Evolutionary conservation across 1,284 basidiomycete species (phyloP), one percentile per base, ranked within the genome.

Genomic region (Meripilus lineatus): DNA sequence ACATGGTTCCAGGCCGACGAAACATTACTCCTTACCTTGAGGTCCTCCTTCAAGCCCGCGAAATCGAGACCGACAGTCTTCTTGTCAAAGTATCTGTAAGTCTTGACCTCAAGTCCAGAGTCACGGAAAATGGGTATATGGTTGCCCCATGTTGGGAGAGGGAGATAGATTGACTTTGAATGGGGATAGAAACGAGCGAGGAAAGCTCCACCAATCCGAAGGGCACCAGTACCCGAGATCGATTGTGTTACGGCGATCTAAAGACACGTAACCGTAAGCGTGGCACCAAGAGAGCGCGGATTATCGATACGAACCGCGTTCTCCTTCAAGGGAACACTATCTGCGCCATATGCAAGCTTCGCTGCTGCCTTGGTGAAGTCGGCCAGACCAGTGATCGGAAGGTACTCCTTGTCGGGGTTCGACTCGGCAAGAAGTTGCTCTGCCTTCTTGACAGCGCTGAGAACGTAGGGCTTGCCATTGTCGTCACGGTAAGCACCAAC

Each of bases 141-240:
- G 72, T 99, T 99, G 33, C 95, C 95, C 96, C 96, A 99, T 6
- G 94, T 91, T 14, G 96, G 96, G 10, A 76, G 75, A 33, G 96
- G 96, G 43, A 99, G 76, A 72, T 97, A 99, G 65, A 99, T 91
- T 42, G 77, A 71, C 72, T 95, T 97, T 46, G 84, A 66, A 55
- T 89, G 75, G 21, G 93, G 91, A 68, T 93, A 97, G 71, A 92
- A 90, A 40, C 88, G 83, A 17, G 83, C 84, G 45, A 99, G 70
- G 77, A 99, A 99, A 40, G 89, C 90, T 58, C 89, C 94, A 47
- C 92, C 95, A 68, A 99, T 93, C 53, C 96, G 83, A 50, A 99
- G 87, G 24, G 96, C 96, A 58, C 96, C 96, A 17, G 96, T 99
- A 26, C 96, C 96, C 22, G 95, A 98, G 66, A 99, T 96, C 48